A percentile compares a stretch with the other conserved stretches of the same genome.
These are phyloP conservation scores for Hura crepitans DNA, from an alignment of 441 rosid species.

Conservation along the genomic window DNA sequence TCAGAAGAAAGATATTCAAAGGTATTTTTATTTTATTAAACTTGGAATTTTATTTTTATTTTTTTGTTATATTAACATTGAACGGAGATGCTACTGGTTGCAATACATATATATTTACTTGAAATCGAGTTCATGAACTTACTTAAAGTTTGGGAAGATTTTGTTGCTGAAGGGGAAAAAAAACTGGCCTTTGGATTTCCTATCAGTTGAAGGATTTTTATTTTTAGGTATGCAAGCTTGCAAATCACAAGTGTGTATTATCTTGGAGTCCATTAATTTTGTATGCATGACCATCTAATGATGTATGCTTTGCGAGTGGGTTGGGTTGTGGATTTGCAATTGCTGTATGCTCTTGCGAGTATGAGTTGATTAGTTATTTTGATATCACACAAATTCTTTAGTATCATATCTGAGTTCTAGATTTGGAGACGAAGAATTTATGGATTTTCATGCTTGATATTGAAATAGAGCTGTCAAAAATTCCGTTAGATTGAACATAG, in stretches of 20 bases:
- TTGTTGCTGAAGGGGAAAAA: too few species aligned
- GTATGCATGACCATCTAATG: not conserved
- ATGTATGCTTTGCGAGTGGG: not conserved
- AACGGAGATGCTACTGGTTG: not conserved
- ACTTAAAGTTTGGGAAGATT: too few species aligned
- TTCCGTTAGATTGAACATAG: not conserved
- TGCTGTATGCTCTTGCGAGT: not conserved
- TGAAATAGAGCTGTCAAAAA: not conserved
- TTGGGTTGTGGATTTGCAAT: not conserved
- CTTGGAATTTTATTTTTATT: not conserved
- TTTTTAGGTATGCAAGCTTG: too few species aligned
- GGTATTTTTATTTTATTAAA: slow-evolving; percentile 32
- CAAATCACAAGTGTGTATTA: too few species aligned
- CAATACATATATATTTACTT: not conserved
- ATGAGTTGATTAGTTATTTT: not conserved
- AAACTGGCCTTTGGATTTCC: too few species aligned
- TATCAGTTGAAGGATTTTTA: too few species aligned
- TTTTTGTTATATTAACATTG: not conserved
- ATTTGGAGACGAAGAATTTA: not conserved
- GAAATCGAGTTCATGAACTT: not conserved
- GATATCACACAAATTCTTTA: not conserved
- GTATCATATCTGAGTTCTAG: not conserved
- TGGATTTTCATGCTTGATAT: not conserved
- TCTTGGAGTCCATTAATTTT: too few species aligned
- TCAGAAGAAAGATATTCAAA: slow-evolving; percentile 81